These are phyloP conservation scores for Trichoderma brevicompactum DNA, from an alignment of 2,329 filamentous ascomycete species.

Conservation along the genomic window DNA sequence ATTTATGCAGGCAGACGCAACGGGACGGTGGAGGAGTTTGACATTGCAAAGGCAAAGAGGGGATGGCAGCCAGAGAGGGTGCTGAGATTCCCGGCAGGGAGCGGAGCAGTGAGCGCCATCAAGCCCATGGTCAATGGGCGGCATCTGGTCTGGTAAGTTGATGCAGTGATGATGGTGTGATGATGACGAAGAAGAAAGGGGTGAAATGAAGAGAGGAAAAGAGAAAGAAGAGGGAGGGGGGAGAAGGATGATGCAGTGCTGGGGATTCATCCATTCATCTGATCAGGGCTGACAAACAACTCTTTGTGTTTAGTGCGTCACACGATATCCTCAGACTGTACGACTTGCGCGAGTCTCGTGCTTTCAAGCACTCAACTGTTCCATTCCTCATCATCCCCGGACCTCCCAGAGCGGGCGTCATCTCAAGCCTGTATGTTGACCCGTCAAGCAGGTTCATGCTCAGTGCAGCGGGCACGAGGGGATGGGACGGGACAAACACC, in stretches of 20 bases:
- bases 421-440: constrained; percentile 84
- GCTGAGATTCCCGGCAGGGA: constrained; percentile 87
- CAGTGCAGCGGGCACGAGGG: constrained; percentile 85
- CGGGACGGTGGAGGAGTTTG: constrained; percentile 92
- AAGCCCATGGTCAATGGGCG: constrained; percentile 89
- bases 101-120: constrained; percentile 86
- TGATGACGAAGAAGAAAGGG: background rate
- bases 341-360: constrained; percentile 72
- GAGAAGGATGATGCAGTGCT: background rate
- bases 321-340: constrained; percentile 94
- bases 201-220: background rate
- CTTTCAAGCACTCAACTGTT: constrained; percentile 74
- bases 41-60: constrained; percentile 71
- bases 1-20: constrained; percentile 93
- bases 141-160: constrained; percentile 75
- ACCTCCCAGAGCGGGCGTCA: constrained; percentile 79
- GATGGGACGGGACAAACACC: constrained; percentile 90
- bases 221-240: background rate
- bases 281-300: background rate
- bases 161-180: background rate
- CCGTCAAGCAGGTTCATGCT: constrained; percentile 89
- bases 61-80: constrained; percentile 75
- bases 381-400: constrained; percentile 97
- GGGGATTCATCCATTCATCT: background rate
- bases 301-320: constrained; percentile 66